These are phyloP conservation scores for Neonectria punicea DNA, from an alignment of 2,329 filamentous ascomycete genomes.

Conservation along the genomic window DNA sequence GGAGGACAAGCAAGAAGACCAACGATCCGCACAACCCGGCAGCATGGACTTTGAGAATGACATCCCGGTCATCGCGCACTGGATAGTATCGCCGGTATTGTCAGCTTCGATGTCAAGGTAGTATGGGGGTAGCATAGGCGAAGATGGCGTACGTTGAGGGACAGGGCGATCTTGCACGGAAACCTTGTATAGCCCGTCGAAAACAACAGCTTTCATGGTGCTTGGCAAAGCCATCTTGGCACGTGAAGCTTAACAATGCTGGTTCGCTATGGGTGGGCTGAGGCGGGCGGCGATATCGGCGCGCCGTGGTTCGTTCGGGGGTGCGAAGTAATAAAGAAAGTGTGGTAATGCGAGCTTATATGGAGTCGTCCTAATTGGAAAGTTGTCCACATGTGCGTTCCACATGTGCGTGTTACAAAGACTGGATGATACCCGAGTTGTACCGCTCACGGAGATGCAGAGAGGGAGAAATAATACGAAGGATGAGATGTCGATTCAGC, in stretches of 20 bases:
- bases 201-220: conserved; percentile 90
- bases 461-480: not conserved
- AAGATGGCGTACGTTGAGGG: conserved; percentile 62
- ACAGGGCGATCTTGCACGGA: conserved; percentile 82
- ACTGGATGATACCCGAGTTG: not conserved
- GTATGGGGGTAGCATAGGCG: not conserved
- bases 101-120: not conserved
- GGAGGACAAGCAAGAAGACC: conserved; percentile 40
- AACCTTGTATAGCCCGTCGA: conserved; percentile 81
- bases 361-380: not conserved
- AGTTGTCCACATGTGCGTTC: not conserved
- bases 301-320: not conserved
- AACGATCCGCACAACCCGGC: conserved; percentile 91
- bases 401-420: not conserved
- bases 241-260: not conserved
- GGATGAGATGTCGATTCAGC: not conserved
- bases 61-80: conserved; percentile 77
- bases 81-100: conserved; percentile 27
- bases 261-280: not conserved
- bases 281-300: conserved; percentile 2
- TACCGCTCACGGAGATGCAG: not conserved
- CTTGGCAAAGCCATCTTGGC: conserved; percentile 47
- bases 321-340: not conserved
- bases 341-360: not conserved
- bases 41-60: conserved; percentile 84